Percentiles rank a stretch among this genome's conserved stretches.
Evolutionary conservation across 805 yeast genomes (phyloP).

Genomic region (Zygosaccharomyces gambellarensis): DNA sequence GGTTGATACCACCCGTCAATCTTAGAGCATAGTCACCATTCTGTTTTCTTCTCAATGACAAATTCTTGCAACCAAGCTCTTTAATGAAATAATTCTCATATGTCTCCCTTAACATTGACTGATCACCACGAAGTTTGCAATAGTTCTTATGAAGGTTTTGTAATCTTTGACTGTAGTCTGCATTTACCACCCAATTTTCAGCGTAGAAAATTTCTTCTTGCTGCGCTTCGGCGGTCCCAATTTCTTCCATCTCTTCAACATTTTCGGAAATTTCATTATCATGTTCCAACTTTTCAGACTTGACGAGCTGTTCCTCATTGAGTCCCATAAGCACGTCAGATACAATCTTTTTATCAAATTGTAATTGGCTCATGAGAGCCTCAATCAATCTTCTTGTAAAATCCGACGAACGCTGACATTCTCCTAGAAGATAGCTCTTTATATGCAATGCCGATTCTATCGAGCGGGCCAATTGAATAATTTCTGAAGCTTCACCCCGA

Average conservation of each 20-base stretch:
- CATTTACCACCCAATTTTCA: constrained; percentile 34
- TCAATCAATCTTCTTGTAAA: constrained; percentile 28
- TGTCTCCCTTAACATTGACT: constrained; percentile 25
- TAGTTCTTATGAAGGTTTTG: constrained; percentile 35
- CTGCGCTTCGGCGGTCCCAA: not conserved
- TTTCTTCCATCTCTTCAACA: constrained; percentile 9
- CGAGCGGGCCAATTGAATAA: constrained; percentile 42
- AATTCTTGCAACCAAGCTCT: constrained; percentile 28
- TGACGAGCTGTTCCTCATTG: constrained; percentile 37
- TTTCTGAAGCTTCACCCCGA: constrained; percentile 41
- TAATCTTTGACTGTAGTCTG: constrained; percentile 34
- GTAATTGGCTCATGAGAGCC: constrained; percentile 28
- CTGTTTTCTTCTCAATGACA: constrained; percentile 39
- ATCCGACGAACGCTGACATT: constrained; percentile 20
- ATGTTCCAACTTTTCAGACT: constrained; percentile 16
- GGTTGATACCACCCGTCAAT: constrained; percentile 39
- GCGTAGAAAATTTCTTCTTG: constrained; percentile 12
- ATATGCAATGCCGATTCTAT: constrained; percentile 34
- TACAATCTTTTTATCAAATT: constrained; percentile 41
- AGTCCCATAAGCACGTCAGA: constrained; percentile 40
- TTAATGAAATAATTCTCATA: constrained; percentile 30
- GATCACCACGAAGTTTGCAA: constrained; percentile 27
- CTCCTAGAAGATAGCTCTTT: constrained; percentile 5
- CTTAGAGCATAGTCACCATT: constrained; percentile 46
- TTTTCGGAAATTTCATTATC: constrained; percentile 18